Conservation (phyloP, 2,329 filamentous ascomycete species). For the Alternaria sp. region DNA sequence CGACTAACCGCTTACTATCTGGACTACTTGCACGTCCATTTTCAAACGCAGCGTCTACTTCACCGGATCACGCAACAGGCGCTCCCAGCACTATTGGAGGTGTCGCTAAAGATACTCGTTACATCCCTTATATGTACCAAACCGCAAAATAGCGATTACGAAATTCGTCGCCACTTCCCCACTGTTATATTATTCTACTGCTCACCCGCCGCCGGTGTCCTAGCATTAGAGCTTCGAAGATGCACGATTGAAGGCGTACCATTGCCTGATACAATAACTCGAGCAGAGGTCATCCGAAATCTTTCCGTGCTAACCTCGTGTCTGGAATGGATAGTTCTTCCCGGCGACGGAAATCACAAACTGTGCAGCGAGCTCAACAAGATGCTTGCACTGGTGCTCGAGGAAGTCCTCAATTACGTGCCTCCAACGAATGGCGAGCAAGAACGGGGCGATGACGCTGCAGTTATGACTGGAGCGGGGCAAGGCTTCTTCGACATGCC, state of each 20-base stretch:
- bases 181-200: conserved; percentile 49
- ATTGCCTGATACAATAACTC: conserved; percentile 40
- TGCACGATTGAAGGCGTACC: conserved; percentile 46
- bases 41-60: conserved; percentile 46
- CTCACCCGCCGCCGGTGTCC: conserved; percentile 46
- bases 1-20: conserved; percentile 45
- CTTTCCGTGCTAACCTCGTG: conserved; percentile 48
- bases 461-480: conserved; percentile 24
- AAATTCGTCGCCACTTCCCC: conserved; percentile 44
- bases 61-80: conserved; percentile 45
- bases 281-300: conserved; percentile 49
- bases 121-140: conserved; percentile 46
- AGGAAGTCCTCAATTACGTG: conserved; percentile 50
- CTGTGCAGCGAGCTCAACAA: conserved; percentile 50
- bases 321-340: conserved; percentile 47
- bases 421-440: conserved; percentile 32
- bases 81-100: conserved; percentile 42
- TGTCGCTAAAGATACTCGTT: conserved; percentile 46
- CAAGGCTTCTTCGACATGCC: conserved; percentile 47
- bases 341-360: conserved; percentile 48
- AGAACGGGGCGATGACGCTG: conserved; percentile 17
- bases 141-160: conserved; percentile 41
- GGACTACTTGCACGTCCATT: conserved; percentile 46
- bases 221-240: conserved; percentile 46
- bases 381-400: conserved; percentile 46